Conservation (phyloP, 2,329 filamentous ascomycete genomes). For the Aspergillus oerlinghausenensis region DNA sequence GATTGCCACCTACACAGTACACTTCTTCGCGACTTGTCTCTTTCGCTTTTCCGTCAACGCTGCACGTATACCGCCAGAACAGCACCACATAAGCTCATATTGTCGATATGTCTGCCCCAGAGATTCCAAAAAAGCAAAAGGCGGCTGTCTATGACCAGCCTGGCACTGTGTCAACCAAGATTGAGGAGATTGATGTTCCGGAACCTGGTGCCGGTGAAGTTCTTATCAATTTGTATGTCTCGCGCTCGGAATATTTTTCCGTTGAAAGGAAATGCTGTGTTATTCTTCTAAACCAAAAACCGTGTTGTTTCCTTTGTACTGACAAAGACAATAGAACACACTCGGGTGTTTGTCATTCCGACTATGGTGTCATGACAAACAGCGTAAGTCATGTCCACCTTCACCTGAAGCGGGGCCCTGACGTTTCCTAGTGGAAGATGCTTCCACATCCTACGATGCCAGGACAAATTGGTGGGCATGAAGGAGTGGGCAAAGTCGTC, state of each 20-base stretch:
- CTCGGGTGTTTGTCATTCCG: constrained; percentile 62
- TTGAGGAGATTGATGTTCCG: constrained; percentile 60
- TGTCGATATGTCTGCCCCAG: constrained; percentile 30
- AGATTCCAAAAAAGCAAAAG: constrained; percentile 58
- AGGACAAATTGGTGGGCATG: constrained; percentile 65
- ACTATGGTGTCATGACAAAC: constrained; percentile 55
- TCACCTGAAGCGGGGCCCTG: not conserved
- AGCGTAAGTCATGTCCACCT: constrained; percentile 18
- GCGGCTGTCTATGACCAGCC: constrained; percentile 62
- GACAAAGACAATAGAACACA: constrained; percentile 45
- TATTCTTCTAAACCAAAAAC: not conserved
- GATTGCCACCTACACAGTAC: not conserved
- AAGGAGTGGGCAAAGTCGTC: constrained; percentile 62
- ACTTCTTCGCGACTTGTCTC: not conserved
- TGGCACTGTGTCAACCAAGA: constrained; percentile 60
- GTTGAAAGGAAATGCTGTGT: not conserved
- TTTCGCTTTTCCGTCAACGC: not conserved
- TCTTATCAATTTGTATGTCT: constrained; percentile 53
- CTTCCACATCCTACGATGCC: constrained; percentile 56
- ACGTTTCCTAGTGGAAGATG: constrained; percentile 45
- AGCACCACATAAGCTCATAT: not conserved
- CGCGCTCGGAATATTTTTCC: not conserved
- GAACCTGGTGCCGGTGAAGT: constrained; percentile 61
- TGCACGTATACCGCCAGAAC: not conserved
- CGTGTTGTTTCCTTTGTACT: not conserved